Percentiles rank a stretch among this genome's conserved stretches.
These are phyloP conservation scores for Stylonectria norvegica DNA, from an alignment of 2,329 filamentous ascomycete species.

Conservation along the genomic window DNA sequence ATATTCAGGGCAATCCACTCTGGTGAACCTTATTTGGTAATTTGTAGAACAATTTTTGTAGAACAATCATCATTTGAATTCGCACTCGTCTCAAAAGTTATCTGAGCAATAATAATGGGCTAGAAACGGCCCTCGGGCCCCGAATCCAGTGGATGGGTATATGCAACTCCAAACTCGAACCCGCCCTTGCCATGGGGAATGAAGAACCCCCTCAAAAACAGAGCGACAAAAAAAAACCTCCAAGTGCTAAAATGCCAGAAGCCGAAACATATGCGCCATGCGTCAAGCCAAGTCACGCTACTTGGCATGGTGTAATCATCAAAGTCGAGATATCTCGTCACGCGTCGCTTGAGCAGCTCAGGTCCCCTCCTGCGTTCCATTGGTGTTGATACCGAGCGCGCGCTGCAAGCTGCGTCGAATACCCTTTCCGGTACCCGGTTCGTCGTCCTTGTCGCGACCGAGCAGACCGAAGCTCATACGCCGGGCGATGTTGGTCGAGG, in stretches of 20 bases:
- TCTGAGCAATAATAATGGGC: too few species aligned
- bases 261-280: constrained; percentile 4
- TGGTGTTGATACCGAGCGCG: constrained; percentile 40
- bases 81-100: too few species aligned
- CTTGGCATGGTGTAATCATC: too few species aligned
- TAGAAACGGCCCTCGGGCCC: neutral
- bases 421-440: constrained; percentile 34
- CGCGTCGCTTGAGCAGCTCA: too few species aligned
- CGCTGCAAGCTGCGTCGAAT: constrained; percentile 46
- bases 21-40: too few species aligned
- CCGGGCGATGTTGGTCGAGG: constrained; percentile 31
- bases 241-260: constrained; percentile 1
- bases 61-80: too few species aligned
- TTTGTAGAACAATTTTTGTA: too few species aligned
- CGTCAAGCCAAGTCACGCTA: constrained; percentile 7
- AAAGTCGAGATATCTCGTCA: too few species aligned
- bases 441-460: constrained; percentile 37
- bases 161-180: constrained; percentile 18
- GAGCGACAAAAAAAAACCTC: constrained; percentile 6
- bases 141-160: constrained; percentile 17
- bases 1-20: too few species aligned
- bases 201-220: constrained; percentile 7
- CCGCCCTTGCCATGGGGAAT: constrained; percentile 4
- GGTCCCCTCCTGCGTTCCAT: constrained; percentile 16
- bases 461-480: constrained; percentile 49